Base-by-base conservation (phyloP, 2,329 filamentous ascomycete species). In the Uncinocarpus reesii region DNA sequence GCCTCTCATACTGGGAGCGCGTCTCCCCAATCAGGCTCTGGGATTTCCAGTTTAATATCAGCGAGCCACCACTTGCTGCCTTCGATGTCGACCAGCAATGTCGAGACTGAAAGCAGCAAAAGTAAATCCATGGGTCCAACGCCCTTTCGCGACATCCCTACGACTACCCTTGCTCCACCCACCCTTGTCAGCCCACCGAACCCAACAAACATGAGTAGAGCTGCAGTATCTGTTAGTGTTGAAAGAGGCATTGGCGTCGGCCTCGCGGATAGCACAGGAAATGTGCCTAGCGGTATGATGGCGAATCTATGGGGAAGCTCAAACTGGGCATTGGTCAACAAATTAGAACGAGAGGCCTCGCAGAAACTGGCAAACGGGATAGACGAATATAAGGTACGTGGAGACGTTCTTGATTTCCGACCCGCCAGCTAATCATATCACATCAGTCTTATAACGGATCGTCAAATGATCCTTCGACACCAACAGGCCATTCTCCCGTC, bases 231-330 rank as follows among this genome's bases (percentile, higher is more conserved):
- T 21, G 79, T 90, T 13, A 86, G 83, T 57, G 83, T 82, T 44
- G 88, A 95, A 60, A 78, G 83, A 52, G 79, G 80, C 1, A 72
- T 87, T 49, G 76, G 76, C 2, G 65, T 80, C 15, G 80, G 80
- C n/a, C 67, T 70, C 42, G 71, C 71, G 51, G 77, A 80, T 57
- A 78, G 73, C 40, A 75, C 75, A n/a, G 79, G 83, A 35, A 78
- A 78, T 18, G 79, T 95, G 66, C 86, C 89, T 1, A 85, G 84
- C 42, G 87, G 86, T 11, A 80, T 95, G 52, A 79, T 95, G 71
- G 89, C 89, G 26, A 96, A 96, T 62, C 77, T 93, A 48, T 96
- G 90, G 90, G 90, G 90, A 42, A 93, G 82, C 59, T 84, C 80
- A 49, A 82, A 88, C 40, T 95, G 88, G 86, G 79, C 79, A 11